phyloP scores from a whole-genome alignment of 2,329 filamentous ascomycete genomes.

The Hymenoscyphus salicellus region DNA sequence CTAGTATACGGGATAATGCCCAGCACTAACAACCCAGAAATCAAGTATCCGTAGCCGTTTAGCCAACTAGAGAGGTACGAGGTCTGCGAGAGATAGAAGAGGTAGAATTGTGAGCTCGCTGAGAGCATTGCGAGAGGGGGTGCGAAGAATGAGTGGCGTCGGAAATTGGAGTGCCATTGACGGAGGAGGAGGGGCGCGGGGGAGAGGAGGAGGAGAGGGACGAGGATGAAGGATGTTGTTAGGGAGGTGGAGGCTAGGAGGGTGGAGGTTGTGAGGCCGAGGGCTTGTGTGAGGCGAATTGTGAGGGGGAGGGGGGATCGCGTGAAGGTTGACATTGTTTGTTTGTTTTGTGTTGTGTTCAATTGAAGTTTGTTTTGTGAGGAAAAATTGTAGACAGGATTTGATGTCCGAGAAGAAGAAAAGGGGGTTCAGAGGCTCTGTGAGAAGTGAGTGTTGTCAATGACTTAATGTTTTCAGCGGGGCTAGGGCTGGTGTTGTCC shows the following conservation, averaged over 20 bases:
- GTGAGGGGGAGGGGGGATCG: background rate
- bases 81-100: background rate
- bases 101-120: background rate
- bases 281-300: slow-evolving; percentile 4
- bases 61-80: background rate
- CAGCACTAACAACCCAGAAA: background rate
- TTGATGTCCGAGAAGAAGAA: background rate
- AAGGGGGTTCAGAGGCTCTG: background rate
- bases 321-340: background rate
- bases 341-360: background rate
- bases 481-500: background rate
- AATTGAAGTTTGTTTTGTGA: background rate
- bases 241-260: slow-evolving; percentile 6
- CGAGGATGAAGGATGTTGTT: background rate
- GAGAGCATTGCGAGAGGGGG: background rate
- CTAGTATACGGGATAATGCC: background rate
- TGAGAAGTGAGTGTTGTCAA: background rate
- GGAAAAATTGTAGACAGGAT: background rate
- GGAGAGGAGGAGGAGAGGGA: slow-evolving; percentile 4
- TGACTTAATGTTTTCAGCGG: background rate
- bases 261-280: slow-evolving; percentile 5
- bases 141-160: background rate
- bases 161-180: slow-evolving; percentile 3
- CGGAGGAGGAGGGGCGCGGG: background rate
- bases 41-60: background rate